A percentile compares a stretch with the other conserved stretches of the same genome.
Conservation (phyloP, 306 rosid genomes). For the Castanea sativa region DNA sequence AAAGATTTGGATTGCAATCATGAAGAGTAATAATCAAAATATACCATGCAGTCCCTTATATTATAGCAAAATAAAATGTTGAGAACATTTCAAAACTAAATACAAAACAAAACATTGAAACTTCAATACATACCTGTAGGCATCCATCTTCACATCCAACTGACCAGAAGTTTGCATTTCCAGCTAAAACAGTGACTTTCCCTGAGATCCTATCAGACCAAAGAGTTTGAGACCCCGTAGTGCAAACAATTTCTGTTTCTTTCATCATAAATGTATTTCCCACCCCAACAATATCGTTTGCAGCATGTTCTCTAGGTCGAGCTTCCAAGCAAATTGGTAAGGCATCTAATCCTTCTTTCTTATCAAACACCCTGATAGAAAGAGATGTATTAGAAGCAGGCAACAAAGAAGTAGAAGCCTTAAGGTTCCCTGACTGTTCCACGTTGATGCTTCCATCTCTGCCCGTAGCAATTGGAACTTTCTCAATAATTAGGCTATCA, state of each 20-base stretch:
- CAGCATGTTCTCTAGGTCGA: constrained; percentile 72
- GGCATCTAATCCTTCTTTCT: constrained; percentile 67
- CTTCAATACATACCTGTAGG: constrained; percentile 58
- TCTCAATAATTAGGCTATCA: constrained; percentile 83
- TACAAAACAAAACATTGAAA: constrained; percentile 1
- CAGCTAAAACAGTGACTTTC: constrained; percentile 93
- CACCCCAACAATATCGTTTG: constrained; percentile 66
- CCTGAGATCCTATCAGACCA: constrained; percentile 97
- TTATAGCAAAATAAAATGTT: not conserved
- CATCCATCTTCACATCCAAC: constrained; percentile 99
- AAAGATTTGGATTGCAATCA: not conserved
- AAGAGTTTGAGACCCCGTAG: constrained; percentile 57
- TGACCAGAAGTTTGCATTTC: constrained; percentile 92
- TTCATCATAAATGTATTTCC: constrained; percentile 70
- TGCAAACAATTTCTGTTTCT: constrained; percentile 87
- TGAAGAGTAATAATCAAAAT: not conserved
- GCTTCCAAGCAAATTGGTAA: constrained; percentile 86
- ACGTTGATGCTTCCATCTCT: constrained; percentile 58
- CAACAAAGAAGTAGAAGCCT: constrained; percentile 48
- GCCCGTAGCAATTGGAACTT: constrained; percentile 55
- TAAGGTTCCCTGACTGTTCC: constrained; percentile 60
- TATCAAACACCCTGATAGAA: constrained; percentile 77
- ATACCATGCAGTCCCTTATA: not conserved
- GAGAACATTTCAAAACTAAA: not conserved
- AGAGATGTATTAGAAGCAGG: constrained; percentile 57